Percentiles rank a stretch among this genome's conserved stretches.
Conservation (phyloP, 768 basidiomycete genomes). For the Auricularia sp. region DNA sequence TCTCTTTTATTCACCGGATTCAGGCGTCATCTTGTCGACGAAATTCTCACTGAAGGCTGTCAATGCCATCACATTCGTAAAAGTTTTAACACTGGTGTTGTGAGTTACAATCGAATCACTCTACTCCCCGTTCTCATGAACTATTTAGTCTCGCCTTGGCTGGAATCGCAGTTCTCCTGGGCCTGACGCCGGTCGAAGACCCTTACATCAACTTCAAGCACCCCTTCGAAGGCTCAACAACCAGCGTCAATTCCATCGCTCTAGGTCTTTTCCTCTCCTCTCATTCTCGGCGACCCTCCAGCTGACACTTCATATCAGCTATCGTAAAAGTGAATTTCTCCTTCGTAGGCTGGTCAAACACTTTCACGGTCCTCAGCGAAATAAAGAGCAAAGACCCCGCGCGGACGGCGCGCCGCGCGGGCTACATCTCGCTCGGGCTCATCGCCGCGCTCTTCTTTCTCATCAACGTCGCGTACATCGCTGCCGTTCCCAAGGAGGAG, state of each 20-base stretch:
- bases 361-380: conserved; percentile 36
- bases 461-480: conserved; percentile 32
- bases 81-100: conserved; percentile 16
- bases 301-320: conserved; percentile 11
- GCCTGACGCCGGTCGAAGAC: conserved; percentile 18
- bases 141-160: conserved; percentile 8
- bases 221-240: conserved; percentile 18
- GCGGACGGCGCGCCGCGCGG: conserved; percentile 36
- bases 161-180: conserved; percentile 12
- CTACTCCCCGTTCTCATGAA: neutral
- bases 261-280: neutral
- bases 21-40: conserved; percentile 19
- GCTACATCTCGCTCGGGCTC: conserved; percentile 34
- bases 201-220: conserved; percentile 23
- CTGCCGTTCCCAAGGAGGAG: conserved; percentile 33
- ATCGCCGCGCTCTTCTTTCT: conserved; percentile 41
- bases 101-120: conserved; percentile 1
- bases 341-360: conserved; percentile 29
- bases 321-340: conserved; percentile 22
- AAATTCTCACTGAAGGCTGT: conserved; percentile 20
- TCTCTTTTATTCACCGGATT: neutral
- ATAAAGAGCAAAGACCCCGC: conserved; percentile 27
- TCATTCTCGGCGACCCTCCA: neutral
- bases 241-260: conserved; percentile 16
- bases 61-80: conserved; percentile 18